Evolutionary conservation across 2,329 filamentous ascomycete species (phyloP).

Genomic region (Akanthomyces muscarius): DNA sequence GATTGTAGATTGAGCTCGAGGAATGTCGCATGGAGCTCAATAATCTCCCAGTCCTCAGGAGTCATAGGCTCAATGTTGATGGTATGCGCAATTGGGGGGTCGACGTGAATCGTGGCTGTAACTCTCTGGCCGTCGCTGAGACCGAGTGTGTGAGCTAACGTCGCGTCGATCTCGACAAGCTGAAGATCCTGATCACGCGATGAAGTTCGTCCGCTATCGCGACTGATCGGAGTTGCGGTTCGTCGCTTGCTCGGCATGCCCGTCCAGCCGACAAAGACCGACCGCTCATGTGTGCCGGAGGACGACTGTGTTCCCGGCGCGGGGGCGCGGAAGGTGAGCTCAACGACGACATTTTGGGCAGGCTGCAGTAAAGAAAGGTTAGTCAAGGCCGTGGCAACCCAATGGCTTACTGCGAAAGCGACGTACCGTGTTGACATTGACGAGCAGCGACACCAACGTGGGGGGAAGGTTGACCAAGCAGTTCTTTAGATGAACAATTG

Average conservation of each 20-base stretch:
- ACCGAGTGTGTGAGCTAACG: conserved; percentile 72
- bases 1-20: conserved; percentile 88
- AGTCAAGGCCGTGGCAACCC: background rate
- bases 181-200: conserved; percentile 70
- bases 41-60: conserved; percentile 97
- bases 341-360: conserved; percentile 93
- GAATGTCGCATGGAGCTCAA: conserved; percentile 94
- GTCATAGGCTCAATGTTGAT: conserved; percentile 96
- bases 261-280: conserved; percentile 90
- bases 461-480: conserved; percentile 91
- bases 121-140: conserved; percentile 80
- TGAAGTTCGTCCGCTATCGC: conserved; percentile 61
- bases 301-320: conserved; percentile 44
- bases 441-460: conserved; percentile 75
- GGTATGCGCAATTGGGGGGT: conserved; percentile 86
- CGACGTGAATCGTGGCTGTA: conserved; percentile 68
- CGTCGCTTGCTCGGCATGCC: conserved; percentile 93
- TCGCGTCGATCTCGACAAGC: conserved; percentile 81
- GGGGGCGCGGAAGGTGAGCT: conserved; percentile 67
- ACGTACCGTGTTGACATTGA: conserved; percentile 84
- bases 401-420: background rate
- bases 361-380: conserved; percentile 50
- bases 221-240: conserved; percentile 66
- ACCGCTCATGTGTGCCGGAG: conserved; percentile 53
- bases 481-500: conserved; percentile 82